Percentiles rank a stretch among this genome's conserved stretches.
Evolutionary conservation across 179 eudicot species (phyloP).

Genomic region (Nepenthes alata): DNA sequence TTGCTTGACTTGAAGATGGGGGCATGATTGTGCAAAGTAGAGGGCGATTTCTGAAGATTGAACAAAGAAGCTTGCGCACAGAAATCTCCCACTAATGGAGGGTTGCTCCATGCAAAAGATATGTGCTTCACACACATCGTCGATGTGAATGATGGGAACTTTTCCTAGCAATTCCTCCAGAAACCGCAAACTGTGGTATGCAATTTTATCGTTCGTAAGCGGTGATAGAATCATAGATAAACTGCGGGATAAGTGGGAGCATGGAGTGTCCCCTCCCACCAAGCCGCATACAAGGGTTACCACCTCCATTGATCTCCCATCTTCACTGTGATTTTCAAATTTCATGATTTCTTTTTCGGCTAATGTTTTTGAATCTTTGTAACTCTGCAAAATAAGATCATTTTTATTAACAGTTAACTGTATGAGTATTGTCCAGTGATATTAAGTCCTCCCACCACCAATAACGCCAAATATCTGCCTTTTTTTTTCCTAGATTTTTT

Average conservation of each 20-base stretch:
- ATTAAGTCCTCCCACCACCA: no score
- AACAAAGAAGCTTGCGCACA: constrained; percentile 31
- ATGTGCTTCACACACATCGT: constrained; percentile 43
- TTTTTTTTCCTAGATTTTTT: no score
- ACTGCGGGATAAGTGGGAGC: constrained; percentile 9
- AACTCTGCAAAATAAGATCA: constrained; percentile 14
- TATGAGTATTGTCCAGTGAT: no score
- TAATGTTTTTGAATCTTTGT: constrained; percentile 27
- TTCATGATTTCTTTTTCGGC: constrained; percentile 34
- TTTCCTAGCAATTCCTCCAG: constrained; percentile 34
- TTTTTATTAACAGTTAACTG: no score
- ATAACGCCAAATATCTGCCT: no score
- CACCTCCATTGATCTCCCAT: constrained; percentile 20
- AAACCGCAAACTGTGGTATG: constrained; percentile 8
- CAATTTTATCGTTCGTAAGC: neutral
- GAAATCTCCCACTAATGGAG: constrained; percentile 31
- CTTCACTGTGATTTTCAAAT: neutral
- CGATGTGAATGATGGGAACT: constrained; percentile 34
- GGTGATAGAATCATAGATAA: constrained; percentile 12
- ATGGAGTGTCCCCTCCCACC: constrained; percentile 38
- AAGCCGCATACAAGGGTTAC: constrained; percentile 41
- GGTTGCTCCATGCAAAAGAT: constrained; percentile 36
- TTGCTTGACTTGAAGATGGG: constrained; percentile 13
- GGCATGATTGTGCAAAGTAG: constrained; percentile 14
- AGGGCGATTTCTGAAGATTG: constrained; percentile 29